Conservation (phyloP, 257 asterid species). For the Lavandula angustifolia region DNA sequence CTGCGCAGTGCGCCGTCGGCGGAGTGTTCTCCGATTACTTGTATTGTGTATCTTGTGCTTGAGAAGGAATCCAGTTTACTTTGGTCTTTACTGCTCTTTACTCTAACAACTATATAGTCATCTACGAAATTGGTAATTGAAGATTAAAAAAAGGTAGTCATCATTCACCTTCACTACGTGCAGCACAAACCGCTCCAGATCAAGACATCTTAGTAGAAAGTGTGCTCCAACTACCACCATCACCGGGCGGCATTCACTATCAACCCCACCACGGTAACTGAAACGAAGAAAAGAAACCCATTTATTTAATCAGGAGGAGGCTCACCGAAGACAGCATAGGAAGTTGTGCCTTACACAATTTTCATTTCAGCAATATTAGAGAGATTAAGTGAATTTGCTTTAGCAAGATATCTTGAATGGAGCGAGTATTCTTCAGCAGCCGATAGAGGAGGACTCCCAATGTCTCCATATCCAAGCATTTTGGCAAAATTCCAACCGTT, state of each 20-base stretch:
- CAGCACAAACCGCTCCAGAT: constrained; percentile 78
- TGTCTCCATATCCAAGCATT: constrained; percentile 90
- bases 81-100: no score
- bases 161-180: constrained; percentile 74
- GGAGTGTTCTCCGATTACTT: no score
- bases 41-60: no score
- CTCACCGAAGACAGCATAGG: background rate
- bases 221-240: constrained; percentile 98
- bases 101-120: constrained; percentile 18
- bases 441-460: constrained; percentile 82
- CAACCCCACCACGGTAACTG: constrained; percentile 96
- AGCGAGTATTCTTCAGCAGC: constrained; percentile 94
- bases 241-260: constrained; percentile 86
- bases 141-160: constrained; percentile 15
- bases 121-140: constrained; percentile 1
- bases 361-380: constrained; percentile 94
- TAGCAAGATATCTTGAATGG: constrained; percentile 92
- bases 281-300: constrained; percentile 24
- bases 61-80: no score
- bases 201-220: constrained; percentile 89
- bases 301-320: background rate
- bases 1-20: no score
- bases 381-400: constrained; percentile 86
- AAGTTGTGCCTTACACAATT: constrained; percentile 69
- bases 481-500: constrained; percentile 65